These are phyloP conservation scores for Davidsoniella eucalypti DNA, from an alignment of 2,329 filamentous ascomycete species.

Conservation along the genomic window DNA sequence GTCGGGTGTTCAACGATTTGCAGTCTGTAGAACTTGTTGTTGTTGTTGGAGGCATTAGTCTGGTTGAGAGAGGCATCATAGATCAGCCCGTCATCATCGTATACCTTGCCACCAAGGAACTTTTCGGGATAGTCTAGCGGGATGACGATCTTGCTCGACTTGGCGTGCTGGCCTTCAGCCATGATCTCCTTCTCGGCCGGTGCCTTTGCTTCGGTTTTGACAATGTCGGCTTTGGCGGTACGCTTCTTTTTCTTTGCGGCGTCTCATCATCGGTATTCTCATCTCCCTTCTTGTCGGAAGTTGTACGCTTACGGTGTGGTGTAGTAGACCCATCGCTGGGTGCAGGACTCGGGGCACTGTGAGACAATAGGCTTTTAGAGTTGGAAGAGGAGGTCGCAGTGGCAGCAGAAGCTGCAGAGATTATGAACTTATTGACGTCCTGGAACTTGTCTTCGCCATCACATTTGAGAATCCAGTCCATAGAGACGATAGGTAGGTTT, in stretches of 20 bases:
- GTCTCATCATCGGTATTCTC: not conserved
- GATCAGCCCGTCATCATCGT: constrained; percentile 47
- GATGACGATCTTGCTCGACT: constrained; percentile 28
- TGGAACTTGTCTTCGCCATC: constrained; percentile 19
- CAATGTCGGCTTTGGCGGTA: not conserved
- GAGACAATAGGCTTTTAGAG: not conserved
- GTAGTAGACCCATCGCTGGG: not conserved
- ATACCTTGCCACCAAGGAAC: constrained; percentile 33
- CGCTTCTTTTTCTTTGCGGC: constrained; percentile 1
- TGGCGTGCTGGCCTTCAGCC: constrained; percentile 29
- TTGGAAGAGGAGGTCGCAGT: not conserved
- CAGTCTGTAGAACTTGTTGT: constrained; percentile 70
- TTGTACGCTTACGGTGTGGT: not conserved
- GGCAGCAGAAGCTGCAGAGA: constrained; percentile 13
- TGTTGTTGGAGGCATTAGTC: constrained; percentile 53
- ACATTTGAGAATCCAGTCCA: constrained; percentile 48
- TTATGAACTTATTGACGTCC: constrained; percentile 14
- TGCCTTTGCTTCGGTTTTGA: constrained; percentile 6
- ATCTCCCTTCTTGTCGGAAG: not conserved
- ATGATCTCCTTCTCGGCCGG: constrained; percentile 20
- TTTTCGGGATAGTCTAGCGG: constrained; percentile 33
- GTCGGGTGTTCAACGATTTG: constrained; percentile 31
- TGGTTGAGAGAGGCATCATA: constrained; percentile 70
- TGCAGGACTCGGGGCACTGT: not conserved
- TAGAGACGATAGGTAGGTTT: constrained; percentile 36